Conservation (phyloP, 2,329 filamentous ascomycete species). For the Ophiobolus disseminans region DNA sequence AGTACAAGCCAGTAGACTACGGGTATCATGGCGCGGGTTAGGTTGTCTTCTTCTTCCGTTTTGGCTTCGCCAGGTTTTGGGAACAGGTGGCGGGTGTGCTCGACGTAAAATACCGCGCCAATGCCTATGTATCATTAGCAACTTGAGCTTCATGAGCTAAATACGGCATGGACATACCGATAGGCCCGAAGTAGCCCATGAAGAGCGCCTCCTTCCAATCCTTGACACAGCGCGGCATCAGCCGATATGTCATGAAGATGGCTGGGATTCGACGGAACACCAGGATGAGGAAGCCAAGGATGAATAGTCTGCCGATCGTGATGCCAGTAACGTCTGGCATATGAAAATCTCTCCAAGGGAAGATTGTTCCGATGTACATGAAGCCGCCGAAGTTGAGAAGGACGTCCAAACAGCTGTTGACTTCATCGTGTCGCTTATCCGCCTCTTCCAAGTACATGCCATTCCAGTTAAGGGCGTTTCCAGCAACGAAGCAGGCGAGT, state of each 20-base stretch:
- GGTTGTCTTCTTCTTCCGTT: conserved; percentile 49
- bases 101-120: conserved; percentile 55
- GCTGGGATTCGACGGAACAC: conserved; percentile 65
- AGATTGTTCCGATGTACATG: conserved; percentile 64
- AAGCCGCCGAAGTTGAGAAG: conserved; percentile 67
- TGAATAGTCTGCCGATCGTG: conserved; percentile 59
- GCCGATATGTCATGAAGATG: conserved; percentile 61
- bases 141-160: too few relatives aligned
- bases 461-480: conserved; percentile 68
- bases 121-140: too few relatives aligned
- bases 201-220: conserved; percentile 66
- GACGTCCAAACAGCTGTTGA: conserved; percentile 65
- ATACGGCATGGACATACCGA: too few relatives aligned
- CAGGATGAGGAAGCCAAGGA: conserved; percentile 61
- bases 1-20: conserved; percentile 57
- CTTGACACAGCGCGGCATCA: conserved; percentile 61
- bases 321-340: conserved; percentile 61
- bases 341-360: conserved; percentile 65
- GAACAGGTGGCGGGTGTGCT: conserved; percentile 54
- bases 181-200: conserved; percentile 63
- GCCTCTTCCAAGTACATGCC: conserved; percentile 65
- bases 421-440: conserved; percentile 64
- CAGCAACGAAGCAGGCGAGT: conserved; percentile 67
- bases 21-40: conserved; percentile 52
- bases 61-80: conserved; percentile 51